Base-by-base conservation (phyloP, 306 rosid genomes). In the Dryas octopetala region DNA sequence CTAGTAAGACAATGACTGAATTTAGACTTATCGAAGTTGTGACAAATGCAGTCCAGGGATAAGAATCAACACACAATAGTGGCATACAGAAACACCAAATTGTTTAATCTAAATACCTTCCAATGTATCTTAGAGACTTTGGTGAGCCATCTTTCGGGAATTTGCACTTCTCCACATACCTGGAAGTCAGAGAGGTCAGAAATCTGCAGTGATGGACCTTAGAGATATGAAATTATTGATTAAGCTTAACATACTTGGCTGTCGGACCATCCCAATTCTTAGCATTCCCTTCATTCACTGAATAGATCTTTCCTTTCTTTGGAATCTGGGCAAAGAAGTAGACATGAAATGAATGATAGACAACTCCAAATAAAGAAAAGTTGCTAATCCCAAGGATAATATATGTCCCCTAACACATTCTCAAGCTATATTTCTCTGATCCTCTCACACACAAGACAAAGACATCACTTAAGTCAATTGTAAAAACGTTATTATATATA, bases 271-370 rank as follows among this genome's bases (percentile, higher is more conserved):
- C 99, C 99, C 99, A 95, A 75, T 95, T 92, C 82, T 88, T 92
- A 19, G 97, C 99, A 84, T 95, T 95, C 82, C 99, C 99, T 88
- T 95, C 99, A 82, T 95, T 95, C 73, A 92, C 99, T 2, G 99
- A 95, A 84, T 95, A 95, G 63, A 95, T 95, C 74, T 89, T 95
- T 74, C 99, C 99, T 72, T 89, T 89, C 82, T 84, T 84, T 23
- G 97, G 99, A 77, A 95, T 88, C 99, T 95, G 78, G 26, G 28
- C 55, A 84, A 76, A 77, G 62, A 83, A 57, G 62, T 61, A 77
- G 61, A 50, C 65, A 72, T 17, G 49, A 80, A 76, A 66, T 59
- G 63, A 55, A 68, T 48, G 53, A 57, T 58, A 69, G 48, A 14
- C 28, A 38, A 64, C 38, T 12, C 66, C 43, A 32, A 74, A 44